Evolutionary conservation across 176 grass and related monocot species (phyloP).

Genomic region (Avena eriantha): DNA sequence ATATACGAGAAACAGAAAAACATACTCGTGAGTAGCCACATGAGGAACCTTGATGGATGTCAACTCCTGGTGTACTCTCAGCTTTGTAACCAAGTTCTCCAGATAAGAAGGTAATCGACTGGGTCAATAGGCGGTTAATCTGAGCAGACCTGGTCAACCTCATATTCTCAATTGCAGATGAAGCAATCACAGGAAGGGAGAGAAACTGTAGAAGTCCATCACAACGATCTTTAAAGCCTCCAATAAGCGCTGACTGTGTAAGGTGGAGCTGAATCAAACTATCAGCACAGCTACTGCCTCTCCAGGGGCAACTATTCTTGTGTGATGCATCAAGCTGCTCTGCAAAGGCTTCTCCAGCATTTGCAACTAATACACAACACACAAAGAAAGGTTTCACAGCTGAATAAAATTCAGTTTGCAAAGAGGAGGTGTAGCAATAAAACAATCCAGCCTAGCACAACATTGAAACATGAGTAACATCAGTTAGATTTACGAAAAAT

Average conservation of each 20-base stretch:
- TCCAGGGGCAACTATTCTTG: conserved; percentile 80
- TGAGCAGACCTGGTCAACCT: conserved; percentile 66
- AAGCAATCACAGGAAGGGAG: conserved; percentile 79
- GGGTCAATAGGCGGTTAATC: conserved; percentile 75
- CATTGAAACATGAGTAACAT: conserved; percentile 30
- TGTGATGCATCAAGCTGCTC: conserved; percentile 81
- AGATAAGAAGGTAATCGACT: conserved; percentile 70
- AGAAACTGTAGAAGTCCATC: conserved; percentile 90
- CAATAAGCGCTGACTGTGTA: conserved; percentile 76
- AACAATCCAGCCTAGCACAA: conserved; percentile 45
- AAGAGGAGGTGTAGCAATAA: conserved; percentile 22
- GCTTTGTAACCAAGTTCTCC: conserved; percentile 73
- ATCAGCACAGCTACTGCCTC: conserved; percentile 89
- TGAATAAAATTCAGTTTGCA: conserved; percentile 44
- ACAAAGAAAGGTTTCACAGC: conserved; percentile 53
- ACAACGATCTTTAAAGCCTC: conserved; percentile 91
- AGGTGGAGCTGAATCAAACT: conserved; percentile 89
- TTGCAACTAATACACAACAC: conserved; percentile 69
- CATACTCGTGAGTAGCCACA: conserved; percentile 76
- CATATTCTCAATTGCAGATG: conserved; percentile 88
- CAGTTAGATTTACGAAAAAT: conserved; percentile 25
- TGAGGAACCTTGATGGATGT: conserved; percentile 62
- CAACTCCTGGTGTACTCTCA: conserved; percentile 60
- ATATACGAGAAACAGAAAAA: conserved; percentile 30
- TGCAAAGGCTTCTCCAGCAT: conserved; percentile 75